Conservation (phyloP, 2,329 filamentous ascomycete species). For the Neonectria punicea region DNA sequence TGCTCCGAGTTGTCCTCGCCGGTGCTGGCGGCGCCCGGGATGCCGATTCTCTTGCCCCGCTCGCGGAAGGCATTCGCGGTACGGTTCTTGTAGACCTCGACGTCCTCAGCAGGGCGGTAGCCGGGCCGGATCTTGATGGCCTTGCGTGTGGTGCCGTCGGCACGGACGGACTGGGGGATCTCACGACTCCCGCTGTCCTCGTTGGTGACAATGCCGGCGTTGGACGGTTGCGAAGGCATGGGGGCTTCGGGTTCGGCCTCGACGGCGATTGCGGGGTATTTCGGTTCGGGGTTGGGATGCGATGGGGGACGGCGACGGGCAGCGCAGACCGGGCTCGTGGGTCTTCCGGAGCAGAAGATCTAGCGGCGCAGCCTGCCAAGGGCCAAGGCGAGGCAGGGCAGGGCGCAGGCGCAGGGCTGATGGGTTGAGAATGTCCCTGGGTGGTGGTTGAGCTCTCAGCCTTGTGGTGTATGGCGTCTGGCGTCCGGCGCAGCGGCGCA, state of each 20-base stretch:
- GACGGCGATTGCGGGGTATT: slow-evolving; percentile 27
- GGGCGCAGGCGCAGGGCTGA: slow-evolving; percentile 14
- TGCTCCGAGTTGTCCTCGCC: slow-evolving; percentile 61
- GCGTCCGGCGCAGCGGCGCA: neutral
- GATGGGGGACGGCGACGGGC: slow-evolving; percentile 9
- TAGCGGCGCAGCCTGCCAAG: slow-evolving; percentile 12
- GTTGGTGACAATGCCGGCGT: slow-evolving; percentile 81
- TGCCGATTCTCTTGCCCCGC: slow-evolving; percentile 67
- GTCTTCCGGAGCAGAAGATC: slow-evolving; percentile 5
- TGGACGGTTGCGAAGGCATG: slow-evolving; percentile 64
- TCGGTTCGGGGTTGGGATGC: slow-evolving; percentile 19
- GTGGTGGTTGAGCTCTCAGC: slow-evolving; percentile 8
- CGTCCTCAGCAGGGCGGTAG: slow-evolving; percentile 93
- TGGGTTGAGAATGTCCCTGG: neutral
- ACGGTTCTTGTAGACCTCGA: slow-evolving; percentile 95
- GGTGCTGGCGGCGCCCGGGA: slow-evolving; percentile 78
- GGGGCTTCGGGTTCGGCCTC: slow-evolving; percentile 14
- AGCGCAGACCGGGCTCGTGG: slow-evolving; percentile 16
- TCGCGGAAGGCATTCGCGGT: slow-evolving; percentile 87
- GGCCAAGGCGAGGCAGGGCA: slow-evolving; percentile 8
- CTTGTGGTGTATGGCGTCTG: slow-evolving; percentile 3
- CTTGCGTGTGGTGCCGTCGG: slow-evolving; percentile 91
- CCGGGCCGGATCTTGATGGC: slow-evolving; percentile 95
- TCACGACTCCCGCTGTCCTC: slow-evolving; percentile 81
- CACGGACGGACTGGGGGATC: slow-evolving; percentile 86